Percentiles rank a stretch among this genome's conserved stretches.
Evolutionary conservation across 345 rosid species (phyloP).

Genomic region (Crucihimalaya himalaica): DNA sequence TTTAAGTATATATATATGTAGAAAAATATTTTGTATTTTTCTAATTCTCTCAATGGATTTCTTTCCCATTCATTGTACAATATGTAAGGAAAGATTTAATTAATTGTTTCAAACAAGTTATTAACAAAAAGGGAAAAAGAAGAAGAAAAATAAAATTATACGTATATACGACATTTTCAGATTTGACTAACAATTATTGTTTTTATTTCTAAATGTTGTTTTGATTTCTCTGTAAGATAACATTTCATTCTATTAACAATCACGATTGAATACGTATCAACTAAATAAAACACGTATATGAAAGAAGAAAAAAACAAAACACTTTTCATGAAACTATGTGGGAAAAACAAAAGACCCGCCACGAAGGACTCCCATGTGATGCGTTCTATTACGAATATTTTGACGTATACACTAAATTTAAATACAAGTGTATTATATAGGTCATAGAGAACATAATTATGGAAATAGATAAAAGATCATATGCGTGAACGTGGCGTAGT

Average conservation of each 20-base stretch:
- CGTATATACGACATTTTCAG: not conserved
- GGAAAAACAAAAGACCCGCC: not conserved
- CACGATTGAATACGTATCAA: too few species aligned
- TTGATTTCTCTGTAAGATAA: not conserved
- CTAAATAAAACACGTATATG: not conserved
- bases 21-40: not conserved
- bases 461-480: slow-evolving; percentile 16
- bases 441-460: not conserved
- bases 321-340: not conserved
- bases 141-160: not conserved
- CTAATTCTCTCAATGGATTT: not conserved
- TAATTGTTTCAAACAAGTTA: not conserved
- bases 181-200: not conserved
- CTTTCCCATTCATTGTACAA: not conserved
- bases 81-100: not conserved
- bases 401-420: not conserved
- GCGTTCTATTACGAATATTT: not conserved
- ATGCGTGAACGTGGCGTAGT: slow-evolving; percentile 29
- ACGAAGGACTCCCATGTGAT: not conserved
- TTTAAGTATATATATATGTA: not conserved
- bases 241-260: too few species aligned
- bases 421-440: slow-evolving; percentile 14
- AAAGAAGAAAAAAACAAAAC: too few species aligned
- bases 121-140: not conserved
- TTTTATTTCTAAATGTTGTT: not conserved